These are phyloP conservation scores for Ophiocordyceps camponoti-floridani DNA, from an alignment of 2,329 filamentous ascomycete genomes.

Conservation along the genomic window DNA sequence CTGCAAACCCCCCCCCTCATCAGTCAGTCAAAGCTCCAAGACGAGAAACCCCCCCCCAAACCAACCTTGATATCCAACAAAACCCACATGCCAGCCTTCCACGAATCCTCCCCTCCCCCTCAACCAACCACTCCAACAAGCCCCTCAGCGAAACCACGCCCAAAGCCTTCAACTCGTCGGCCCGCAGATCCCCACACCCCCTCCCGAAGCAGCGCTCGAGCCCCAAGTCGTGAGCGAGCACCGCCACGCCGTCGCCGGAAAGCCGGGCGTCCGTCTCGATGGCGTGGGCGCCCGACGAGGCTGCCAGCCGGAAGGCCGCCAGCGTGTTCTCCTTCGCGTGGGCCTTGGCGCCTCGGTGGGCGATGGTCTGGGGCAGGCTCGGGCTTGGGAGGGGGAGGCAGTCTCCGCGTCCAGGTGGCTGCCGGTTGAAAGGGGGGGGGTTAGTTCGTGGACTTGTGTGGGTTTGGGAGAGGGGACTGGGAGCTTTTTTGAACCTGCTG, in stretches of 20 bases:
- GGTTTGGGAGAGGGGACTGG: too few relatives aligned
- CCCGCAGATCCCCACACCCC: conserved; percentile 51
- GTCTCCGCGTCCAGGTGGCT: background rate
- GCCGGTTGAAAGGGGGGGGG: too few relatives aligned
- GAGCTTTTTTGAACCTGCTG: background rate
- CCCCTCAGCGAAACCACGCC: conserved; percentile 45
- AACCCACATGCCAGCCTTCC: conserved; percentile 41
- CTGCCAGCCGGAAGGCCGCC: conserved; percentile 56
- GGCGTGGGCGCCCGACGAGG: conserved; percentile 58
- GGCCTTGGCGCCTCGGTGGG: conserved; percentile 64
- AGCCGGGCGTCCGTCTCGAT: conserved; percentile 83
- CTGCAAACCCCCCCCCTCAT: conserved; percentile 22
- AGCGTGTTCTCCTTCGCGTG: conserved; percentile 75
- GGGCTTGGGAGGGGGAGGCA: background rate
- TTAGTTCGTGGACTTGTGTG: too few relatives aligned
- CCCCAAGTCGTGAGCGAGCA: conserved; percentile 66
- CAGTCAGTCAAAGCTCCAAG: too few relatives aligned
- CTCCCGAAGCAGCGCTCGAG: conserved; percentile 69
- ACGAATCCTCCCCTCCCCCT: conserved; percentile 13
- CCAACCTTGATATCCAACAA: conserved; percentile 73
- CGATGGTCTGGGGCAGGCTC: conserved; percentile 50
- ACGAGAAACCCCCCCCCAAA: too few relatives aligned
- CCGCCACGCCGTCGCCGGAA: conserved; percentile 64
- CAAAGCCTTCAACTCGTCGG: conserved; percentile 54
- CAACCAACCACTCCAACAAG: conserved; percentile 51